phyloP scores from a whole-genome alignment of 2,329 filamentous ascomycete genomes.

The Botrytis pseudocinerea region DNA sequence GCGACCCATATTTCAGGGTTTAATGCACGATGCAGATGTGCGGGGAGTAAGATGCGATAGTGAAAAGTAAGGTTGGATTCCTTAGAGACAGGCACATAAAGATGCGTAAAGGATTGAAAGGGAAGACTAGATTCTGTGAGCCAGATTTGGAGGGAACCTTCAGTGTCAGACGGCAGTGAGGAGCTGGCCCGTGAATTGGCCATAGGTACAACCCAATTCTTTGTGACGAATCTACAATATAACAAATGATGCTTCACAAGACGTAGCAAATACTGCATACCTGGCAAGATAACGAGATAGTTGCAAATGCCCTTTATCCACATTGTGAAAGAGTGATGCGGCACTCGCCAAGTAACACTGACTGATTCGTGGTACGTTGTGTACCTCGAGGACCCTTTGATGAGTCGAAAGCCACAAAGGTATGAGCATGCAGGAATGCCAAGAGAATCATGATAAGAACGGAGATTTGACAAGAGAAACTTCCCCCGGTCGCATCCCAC shows the following conservation, averaged over 20 bases:
- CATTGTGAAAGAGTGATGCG: too few relatives aligned
- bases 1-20: not conserved
- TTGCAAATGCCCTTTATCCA: not conserved
- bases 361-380: not conserved
- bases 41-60: not conserved
- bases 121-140: not conserved
- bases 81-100: not conserved
- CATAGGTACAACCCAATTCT: not conserved
- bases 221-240: not conserved
- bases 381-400: not conserved
- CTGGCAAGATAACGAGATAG: not conserved
- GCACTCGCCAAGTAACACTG: not conserved
- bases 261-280: not conserved
- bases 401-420: not conserved
- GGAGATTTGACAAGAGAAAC: constrained; percentile 1
- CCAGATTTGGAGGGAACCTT: not conserved
- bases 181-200: too few relatives aligned
- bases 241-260: not conserved
- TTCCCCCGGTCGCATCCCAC: not conserved
- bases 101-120: not conserved
- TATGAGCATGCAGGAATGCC: not conserved
- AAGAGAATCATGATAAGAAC: not conserved
- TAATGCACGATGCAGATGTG: not conserved
- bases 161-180: not conserved
- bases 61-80: too few relatives aligned